These are phyloP conservation scores for Oryza rufipogon DNA, from an alignment of 176 grass and related monocot species.

Conservation along the genomic window DNA sequence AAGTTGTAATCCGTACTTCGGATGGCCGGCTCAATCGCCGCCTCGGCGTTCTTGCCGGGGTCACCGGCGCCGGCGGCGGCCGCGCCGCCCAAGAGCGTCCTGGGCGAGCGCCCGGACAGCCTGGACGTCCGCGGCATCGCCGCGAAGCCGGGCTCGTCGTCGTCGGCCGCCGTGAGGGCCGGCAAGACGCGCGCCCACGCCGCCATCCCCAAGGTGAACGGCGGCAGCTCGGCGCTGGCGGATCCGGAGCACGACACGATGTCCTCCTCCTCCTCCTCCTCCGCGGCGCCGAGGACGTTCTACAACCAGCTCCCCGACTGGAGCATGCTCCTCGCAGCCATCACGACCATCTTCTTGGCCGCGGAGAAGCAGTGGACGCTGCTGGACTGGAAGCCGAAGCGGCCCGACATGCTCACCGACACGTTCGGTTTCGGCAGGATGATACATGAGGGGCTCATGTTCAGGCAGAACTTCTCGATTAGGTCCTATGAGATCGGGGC, in stretches of 20 bases:
- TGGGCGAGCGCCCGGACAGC: slow-evolving; percentile 49
- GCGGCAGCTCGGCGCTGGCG: slow-evolving; percentile 47
- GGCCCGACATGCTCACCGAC: slow-evolving; percentile 89
- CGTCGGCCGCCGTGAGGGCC: slow-evolving; percentile 46
- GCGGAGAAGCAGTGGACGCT: slow-evolving; percentile 94
- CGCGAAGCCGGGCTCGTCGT: slow-evolving; percentile 31
- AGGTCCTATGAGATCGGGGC: slow-evolving; percentile 97
- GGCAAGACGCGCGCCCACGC: slow-evolving; percentile 60
- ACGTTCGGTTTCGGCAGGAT: slow-evolving; percentile 78
- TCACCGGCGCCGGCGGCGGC: slow-evolving; percentile 21
- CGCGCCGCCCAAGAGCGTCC: slow-evolving; percentile 24
- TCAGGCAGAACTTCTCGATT: slow-evolving; percentile 92
- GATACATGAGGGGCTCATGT: slow-evolving; percentile 74
- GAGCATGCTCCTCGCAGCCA: slow-evolving; percentile 90
- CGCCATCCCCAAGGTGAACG: slow-evolving; percentile 76
- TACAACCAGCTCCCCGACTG: slow-evolving; percentile 96
- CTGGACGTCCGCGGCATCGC: slow-evolving; percentile 59
- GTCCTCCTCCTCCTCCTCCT: not conserved
- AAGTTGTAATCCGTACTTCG: not conserved
- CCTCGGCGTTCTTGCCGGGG: slow-evolving; percentile 71
- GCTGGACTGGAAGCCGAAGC: slow-evolving; percentile 89
- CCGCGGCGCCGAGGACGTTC: slow-evolving; percentile 62
- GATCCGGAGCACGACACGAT: slow-evolving; percentile 52
- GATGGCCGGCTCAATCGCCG: slow-evolving; percentile 76
- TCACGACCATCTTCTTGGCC: slow-evolving; percentile 91